Base-by-base conservation (phyloP, 2,329 filamentous ascomycete genomes). In the Talaromyces funiculosus region DNA sequence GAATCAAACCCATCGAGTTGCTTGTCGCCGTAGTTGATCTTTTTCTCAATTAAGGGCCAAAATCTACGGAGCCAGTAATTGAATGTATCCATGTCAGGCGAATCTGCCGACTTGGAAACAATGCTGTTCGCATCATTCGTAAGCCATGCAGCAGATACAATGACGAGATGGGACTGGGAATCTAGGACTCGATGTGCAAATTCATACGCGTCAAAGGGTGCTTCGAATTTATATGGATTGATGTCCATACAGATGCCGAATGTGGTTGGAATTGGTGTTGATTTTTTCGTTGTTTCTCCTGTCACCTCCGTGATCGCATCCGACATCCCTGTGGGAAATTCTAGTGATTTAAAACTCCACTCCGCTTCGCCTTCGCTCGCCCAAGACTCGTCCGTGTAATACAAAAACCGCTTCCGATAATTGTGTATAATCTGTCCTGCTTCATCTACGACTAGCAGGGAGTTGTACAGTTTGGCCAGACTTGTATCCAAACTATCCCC, bases 381-480 rank as follows among this genome's bases (percentile, higher is more conserved):
- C 85, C 85, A 88, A 1, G 81, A 83, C 67, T 86, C 85, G 66
- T 88, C 85, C 7, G 85, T 87, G 71, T 85, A 86, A 75, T 86
- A 88, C 62, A 88, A 79, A 66, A 86, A 86, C 10, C 79, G 78
- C 70, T 88, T 88, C 64, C 84, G 82, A 72, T 87, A 86, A 67
- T 86, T 85, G 47, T 77, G 73, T 12, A 87, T 65, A 2, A 85
- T 73, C n/a, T 77, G 67, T 3, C 85, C 85, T 0, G 69, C 65
- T 3, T 83, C 79, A n/a, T 78, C 77, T 26, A 87, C 78, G 24
- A 84, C 82, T 18, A 87, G 78, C 3, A 82, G 79, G 8, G 82
- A 80, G 68, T 88, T 88, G 73, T 85, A 87, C 64, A 79, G 75
- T 42, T 70, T 77, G 10, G 68, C 63, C 37, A 63, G 38, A 7